Evolutionary conservation across 768 basidiomycete genomes (phyloP).

Genomic region (Pleurotus citrinopileatus): DNA sequence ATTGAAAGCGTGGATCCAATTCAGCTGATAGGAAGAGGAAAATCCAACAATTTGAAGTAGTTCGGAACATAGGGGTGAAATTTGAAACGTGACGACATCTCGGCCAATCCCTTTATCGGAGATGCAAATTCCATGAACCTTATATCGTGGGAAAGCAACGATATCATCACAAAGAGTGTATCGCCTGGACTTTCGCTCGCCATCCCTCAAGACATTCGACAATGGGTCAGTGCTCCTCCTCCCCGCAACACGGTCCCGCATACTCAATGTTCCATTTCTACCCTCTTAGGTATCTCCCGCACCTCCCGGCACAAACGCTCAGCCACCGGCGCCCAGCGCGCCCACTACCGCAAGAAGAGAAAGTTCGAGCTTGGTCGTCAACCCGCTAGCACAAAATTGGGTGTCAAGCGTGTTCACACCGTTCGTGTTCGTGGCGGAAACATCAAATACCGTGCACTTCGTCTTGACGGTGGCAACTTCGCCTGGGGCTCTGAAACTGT

Average conservation of each 20-base stretch:
- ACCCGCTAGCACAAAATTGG: conserved; percentile 95
- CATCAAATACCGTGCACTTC: conserved; percentile 92
- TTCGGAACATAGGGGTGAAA: not conserved
- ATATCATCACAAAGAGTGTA: conserved; percentile 56
- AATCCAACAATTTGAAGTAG: not conserved
- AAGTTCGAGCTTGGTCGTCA: conserved; percentile 99
- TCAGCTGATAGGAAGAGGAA: too few relatives aligned
- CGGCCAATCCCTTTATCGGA: not conserved
- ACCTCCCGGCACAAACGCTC: conserved; percentile 97
- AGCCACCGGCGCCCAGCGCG: conserved; percentile 86
- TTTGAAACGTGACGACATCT: not conserved
- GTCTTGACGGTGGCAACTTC: conserved; percentile 96
- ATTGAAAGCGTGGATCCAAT: too few relatives aligned
- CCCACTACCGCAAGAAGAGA: conserved; percentile 99
- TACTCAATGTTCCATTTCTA: conserved; percentile 13
- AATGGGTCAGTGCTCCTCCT: conserved; percentile 65
- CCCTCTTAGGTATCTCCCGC: conserved; percentile 89
- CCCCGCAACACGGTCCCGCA: conserved; percentile 11
- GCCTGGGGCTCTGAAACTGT: conserved; percentile 96
- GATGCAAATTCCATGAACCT: not conserved
- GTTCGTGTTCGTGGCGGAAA: conserved; percentile 97
- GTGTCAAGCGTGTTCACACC: conserved; percentile 90
- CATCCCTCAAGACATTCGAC: conserved; percentile 67
- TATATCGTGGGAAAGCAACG: conserved; percentile 7
- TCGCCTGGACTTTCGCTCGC: conserved; percentile 28